Base-by-base conservation (phyloP, 148 eudicot species). In the Rhododendron williamsianum region DNA sequence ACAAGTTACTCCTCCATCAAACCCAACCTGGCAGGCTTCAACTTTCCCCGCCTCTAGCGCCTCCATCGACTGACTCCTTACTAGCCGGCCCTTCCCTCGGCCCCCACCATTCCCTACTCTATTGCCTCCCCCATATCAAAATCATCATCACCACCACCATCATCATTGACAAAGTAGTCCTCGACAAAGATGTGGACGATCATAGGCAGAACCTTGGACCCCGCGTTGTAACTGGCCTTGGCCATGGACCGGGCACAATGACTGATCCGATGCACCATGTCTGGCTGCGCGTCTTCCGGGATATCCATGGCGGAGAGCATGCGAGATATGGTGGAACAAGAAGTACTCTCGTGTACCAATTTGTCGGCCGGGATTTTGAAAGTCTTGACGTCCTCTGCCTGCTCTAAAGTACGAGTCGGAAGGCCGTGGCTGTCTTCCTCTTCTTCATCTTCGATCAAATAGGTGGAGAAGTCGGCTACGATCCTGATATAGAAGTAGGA, bases 201-300 rank as follows among this genome's bases (percentile, higher is more conserved):
- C 81, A 79, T 79, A 13, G 81, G 81, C 81, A 79, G 9, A 46
- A 79, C 81, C 81, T 48, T 78, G 6, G 2, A 6, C n/a, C 36
- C 56, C 16, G 6, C 56, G 21, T 78, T 46, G 56, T 78, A 30
- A 11, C 18, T 13, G 2, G 35, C 81, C 3, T 13, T 52, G 33
- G 81, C 36, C 81, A 79, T 79, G 19, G 36, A 0, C 3, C 58
- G 35, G 12, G 81, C 81, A 7, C 81, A 49, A 0, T 46, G 8
- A 18, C 21, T 9, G 58, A 79, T 79, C 7, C 58, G 35, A 48
- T 79, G 41, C 12, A 48, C 19, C 81, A 79, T 79, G 81, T 45
- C 11, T 0, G 81, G 81, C 7, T 79, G 81, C 13, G 9, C 36
- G 6, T 79, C 35, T 3, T 46, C 0, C 1, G 81, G 81, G 58